Evolutionary conservation across 1,284 basidiomycete species (phyloP), one percentile per base, ranked within the genome.

Genomic region (Psilocybe mexicana): DNA sequence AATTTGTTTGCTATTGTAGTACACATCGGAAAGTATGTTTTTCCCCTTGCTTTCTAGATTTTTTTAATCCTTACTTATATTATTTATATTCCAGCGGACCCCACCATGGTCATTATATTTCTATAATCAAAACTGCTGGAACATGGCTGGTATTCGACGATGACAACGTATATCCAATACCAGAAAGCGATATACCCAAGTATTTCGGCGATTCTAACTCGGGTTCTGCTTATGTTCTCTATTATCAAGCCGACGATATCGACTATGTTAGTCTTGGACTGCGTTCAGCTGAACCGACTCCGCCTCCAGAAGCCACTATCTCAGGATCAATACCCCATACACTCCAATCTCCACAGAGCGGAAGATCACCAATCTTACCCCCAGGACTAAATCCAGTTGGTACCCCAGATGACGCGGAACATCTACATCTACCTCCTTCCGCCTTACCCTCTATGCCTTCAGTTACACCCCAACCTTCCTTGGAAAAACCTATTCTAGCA

Each of bases 31-130:
- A 92, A 86, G 94, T 95, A 72, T 73, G 92, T 86, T 36, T 33
- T 47, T 28, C 57, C 54, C 44, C 50, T 43, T 53, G 18, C 42
- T 63, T 52, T 50, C 45, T 49, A 63, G 26, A 14, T 43, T 33
- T 10, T 26, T 52, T 38, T 49, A 43, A 61, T 59, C 52, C 58
- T 49, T 25, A 50, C 63, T 54, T 57, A 63, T 33, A 57, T 47
- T 55, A 63, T 55, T 57, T 54, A 49, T 59, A 50, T 64, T 49
- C 6, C 71, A 96, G 94, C 65, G 95, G 96, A 1, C 94, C 94
- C 18, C 90, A 97, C 68, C 96, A 98, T 69, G 96, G 96, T 0
- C 96, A 99, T 78, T 99, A 99, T 72, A 88, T 99, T 62, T 93
- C 96, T 60, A 90, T 98, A 65, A 88, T 98, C 71, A 94, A 93